Evolutionary conservation across 257 asterid species (phyloP).

Genomic region (Nicotiana sylvestris): DNA sequence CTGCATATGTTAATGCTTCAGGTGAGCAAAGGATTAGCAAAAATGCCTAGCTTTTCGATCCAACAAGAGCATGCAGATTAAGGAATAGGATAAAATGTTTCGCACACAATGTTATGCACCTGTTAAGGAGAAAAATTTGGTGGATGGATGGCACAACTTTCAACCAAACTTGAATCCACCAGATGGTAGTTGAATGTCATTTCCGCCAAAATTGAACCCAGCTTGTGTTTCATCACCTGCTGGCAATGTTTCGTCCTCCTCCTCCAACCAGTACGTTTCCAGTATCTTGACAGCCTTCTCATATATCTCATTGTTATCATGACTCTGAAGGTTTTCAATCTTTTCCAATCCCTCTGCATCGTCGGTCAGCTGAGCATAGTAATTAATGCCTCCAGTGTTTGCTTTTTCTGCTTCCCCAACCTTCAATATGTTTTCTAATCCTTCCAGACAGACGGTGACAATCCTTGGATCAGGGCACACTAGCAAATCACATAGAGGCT

Average conservation of each 20-base stretch:
- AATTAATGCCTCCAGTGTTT: constrained; percentile 54
- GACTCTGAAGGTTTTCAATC: constrained; percentile 81
- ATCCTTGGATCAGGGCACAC: constrained; percentile 86
- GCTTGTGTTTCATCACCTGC: constrained; percentile 48
- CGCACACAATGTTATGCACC: constrained; percentile 13
- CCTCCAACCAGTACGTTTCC: constrained; percentile 90
- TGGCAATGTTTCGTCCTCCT: constrained; percentile 61
- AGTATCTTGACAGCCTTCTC: constrained; percentile 88
- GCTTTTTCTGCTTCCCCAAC: constrained; percentile 82
- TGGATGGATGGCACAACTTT: constrained; percentile 28
- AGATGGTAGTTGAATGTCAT: constrained; percentile 54
- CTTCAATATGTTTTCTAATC: constrained; percentile 85
- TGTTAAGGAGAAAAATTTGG: not conserved
- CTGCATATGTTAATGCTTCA: constrained; percentile 10
- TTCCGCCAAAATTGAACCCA: constrained; percentile 76
- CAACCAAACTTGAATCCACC: constrained; percentile 81
- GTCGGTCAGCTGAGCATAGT: constrained; percentile 65
- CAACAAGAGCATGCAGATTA: not conserved
- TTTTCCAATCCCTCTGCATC: constrained; percentile 88
- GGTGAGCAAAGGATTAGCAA: not conserved
- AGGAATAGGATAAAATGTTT: not conserved
- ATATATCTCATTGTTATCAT: constrained; percentile 83
- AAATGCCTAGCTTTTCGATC: not conserved
- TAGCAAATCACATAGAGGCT: constrained; percentile 84
- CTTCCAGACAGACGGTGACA: constrained; percentile 82